Conservation (phyloP, 2,329 filamentous ascomycete species). For the Magnaporthales sp. region DNA sequence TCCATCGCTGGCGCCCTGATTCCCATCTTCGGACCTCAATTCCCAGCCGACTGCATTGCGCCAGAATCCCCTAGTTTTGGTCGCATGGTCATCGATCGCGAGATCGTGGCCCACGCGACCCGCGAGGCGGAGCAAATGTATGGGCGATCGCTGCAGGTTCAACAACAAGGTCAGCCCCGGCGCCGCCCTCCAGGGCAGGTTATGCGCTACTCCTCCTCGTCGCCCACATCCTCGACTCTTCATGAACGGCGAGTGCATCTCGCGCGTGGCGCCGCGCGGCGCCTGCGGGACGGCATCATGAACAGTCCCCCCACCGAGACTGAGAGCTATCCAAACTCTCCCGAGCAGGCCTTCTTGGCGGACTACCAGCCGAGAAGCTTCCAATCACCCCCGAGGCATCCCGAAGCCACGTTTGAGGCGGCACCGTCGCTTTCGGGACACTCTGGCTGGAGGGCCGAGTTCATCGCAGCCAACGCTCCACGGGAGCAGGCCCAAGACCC, state of each 20-base stretch:
- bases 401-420: background rate
- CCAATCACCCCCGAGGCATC: background rate
- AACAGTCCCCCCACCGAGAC: background rate
- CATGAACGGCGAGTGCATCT: background rate
- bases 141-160: background rate
- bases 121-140: conserved; percentile 7
- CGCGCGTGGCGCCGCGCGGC: background rate
- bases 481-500: background rate
- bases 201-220: background rate
- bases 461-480: background rate
- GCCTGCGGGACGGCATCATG: background rate
- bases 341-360: background rate
- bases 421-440: background rate
- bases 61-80: conserved; percentile 56
- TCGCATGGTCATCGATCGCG: conserved; percentile 55
- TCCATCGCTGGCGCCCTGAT: conserved; percentile 77
- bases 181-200: background rate
- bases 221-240: background rate
- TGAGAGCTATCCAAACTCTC: background rate
- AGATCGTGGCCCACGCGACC: conserved; percentile 44
- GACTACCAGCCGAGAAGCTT: background rate
- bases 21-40: conserved; percentile 79
- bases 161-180: background rate
- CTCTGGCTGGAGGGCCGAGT: background rate
- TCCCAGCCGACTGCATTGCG: conserved; percentile 62